Base-by-base conservation (phyloP, 805 yeast genomes). In the Komagataella pastoris region DNA sequence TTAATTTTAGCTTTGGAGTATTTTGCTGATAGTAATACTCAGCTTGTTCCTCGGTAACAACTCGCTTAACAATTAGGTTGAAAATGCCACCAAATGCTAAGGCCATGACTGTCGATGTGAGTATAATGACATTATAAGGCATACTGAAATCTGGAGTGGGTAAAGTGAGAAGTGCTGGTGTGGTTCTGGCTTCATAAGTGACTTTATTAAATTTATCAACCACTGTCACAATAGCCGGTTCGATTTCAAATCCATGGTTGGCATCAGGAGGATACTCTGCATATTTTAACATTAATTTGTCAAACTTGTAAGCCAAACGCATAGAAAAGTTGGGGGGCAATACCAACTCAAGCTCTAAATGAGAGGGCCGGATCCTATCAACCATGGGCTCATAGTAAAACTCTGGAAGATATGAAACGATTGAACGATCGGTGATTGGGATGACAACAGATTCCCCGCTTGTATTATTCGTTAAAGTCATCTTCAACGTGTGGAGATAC, bases 251-350 rank as follows among this genome's bases (percentile, higher is more conserved):
- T 0, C 99, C 99, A 59, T 93, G 97, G 64, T 93, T 93, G 2
- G 99, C 98, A 71, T 93, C 99, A 1, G 99, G 99, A n/a, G 99
- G 99, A 61, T 93, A 93, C 64, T 93, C 98, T 3, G 89, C 85
- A 54, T 86, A 81, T 53, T 83, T 75, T 30, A 93, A 72, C 62
- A 93, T 72, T 0, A 96, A 81, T 64, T 90, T 93, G 63, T 93
- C 98, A 62, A 91, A 90, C 52, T 83, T 78, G 62, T 86, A 86
- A 2, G 84, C 79, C 50, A 88, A 57, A 1, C 83, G 74, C 47
- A 85, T 64, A 6, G 81, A 73, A 12, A 81, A 72, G 2, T 71
- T 61, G 2, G 90, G 76, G 0, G 97, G 97, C 2, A 91, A 61
- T 0, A 59, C 61, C 18, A 91, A 61, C 7, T 67, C 67, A 44